Evolutionary conservation across 2,329 filamentous ascomycete species (phyloP).

Genomic region (Trichoderma sp.): DNA sequence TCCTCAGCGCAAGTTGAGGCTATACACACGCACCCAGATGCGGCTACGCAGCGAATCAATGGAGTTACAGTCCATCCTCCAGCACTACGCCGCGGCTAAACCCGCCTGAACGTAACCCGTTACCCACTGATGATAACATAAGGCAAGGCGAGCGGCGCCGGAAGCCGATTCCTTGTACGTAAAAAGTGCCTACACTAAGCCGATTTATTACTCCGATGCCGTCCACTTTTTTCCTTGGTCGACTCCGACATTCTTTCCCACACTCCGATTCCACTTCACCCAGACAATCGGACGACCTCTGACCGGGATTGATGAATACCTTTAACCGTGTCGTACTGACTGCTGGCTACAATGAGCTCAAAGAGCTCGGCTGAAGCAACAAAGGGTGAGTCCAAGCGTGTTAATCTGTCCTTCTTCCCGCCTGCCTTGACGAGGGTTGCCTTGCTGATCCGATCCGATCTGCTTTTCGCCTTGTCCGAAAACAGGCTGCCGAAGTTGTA

Average conservation of each 20-base stretch:
- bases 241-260: background rate
- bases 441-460: constrained; percentile 1
- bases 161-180: constrained; percentile 15
- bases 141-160: background rate
- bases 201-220: constrained; percentile 23
- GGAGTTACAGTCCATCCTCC: background rate
- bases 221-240: constrained; percentile 11
- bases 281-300: background rate
- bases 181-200: constrained; percentile 1
- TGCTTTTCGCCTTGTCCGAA: background rate
- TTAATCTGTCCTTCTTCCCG: background rate
- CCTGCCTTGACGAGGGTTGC: background rate
- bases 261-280: background rate
- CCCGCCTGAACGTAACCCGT: background rate
- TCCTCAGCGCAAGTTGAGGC: background rate
- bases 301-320: constrained; percentile 19
- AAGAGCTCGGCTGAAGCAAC: constrained; percentile 23
- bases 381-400: constrained; percentile 14
- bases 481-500: constrained; percentile 36
- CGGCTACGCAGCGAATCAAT: background rate
- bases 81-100: constrained; percentile 2
- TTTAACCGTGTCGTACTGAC: background rate
- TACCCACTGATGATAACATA: background rate
- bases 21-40: background rate
- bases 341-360: constrained; percentile 22